A percentile compares a stretch with the other conserved stretches of the same genome.
Conservation (phyloP, 2,329 filamentous ascomycete genomes). For the Raffaelea arxii region DNA sequence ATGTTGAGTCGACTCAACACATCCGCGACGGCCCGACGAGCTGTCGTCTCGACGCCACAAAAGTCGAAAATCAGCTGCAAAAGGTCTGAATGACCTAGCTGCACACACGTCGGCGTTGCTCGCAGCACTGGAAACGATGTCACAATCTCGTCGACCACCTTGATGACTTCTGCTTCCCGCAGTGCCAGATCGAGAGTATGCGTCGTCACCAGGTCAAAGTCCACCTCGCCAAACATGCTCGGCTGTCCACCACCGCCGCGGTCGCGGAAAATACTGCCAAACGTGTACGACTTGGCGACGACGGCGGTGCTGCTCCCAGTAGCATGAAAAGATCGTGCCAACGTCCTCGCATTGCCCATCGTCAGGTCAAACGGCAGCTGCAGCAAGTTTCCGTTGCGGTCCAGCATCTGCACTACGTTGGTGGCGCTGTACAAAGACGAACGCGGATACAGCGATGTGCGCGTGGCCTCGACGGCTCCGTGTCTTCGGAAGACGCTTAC, state of each 20-base stretch:
- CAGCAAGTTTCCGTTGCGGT: slow-evolving; percentile 74
- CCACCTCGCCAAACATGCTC: slow-evolving; percentile 74
- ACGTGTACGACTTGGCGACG: slow-evolving; percentile 70
- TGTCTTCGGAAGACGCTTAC: slow-evolving; percentile 76
- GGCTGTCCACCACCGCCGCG: slow-evolving; percentile 72
- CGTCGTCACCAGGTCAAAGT: slow-evolving; percentile 90
- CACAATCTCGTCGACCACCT: slow-evolving; percentile 87
- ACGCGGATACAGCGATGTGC: slow-evolving; percentile 69
- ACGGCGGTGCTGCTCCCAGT: too few relatives aligned
- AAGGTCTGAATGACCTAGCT: slow-evolving; percentile 81
- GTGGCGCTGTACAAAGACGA: slow-evolving; percentile 65
- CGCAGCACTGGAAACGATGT: slow-evolving; percentile 67
- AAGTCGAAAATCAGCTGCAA: slow-evolving; percentile 83
- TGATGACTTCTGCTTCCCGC: slow-evolving; percentile 89
- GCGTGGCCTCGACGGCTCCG: slow-evolving; percentile 72
- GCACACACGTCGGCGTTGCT: slow-evolving; percentile 70
- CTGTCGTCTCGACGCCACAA: slow-evolving; percentile 64
- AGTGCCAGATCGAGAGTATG: slow-evolving; percentile 73
- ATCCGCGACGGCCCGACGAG: slow-evolving; percentile 67
- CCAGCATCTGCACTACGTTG: slow-evolving; percentile 71
- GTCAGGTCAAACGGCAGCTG: slow-evolving; percentile 94
- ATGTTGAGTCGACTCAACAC: slow-evolving; percentile 81
- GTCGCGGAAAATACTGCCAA: slow-evolving; percentile 81
- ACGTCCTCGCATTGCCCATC: slow-evolving; percentile 72
- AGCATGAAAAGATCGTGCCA: too few relatives aligned